A percentile compares a stretch with the other conserved stretches of the same genome.
Conservation (phyloP, 2,329 filamentous ascomycete species). For the Cladosporium sp. region DNA sequence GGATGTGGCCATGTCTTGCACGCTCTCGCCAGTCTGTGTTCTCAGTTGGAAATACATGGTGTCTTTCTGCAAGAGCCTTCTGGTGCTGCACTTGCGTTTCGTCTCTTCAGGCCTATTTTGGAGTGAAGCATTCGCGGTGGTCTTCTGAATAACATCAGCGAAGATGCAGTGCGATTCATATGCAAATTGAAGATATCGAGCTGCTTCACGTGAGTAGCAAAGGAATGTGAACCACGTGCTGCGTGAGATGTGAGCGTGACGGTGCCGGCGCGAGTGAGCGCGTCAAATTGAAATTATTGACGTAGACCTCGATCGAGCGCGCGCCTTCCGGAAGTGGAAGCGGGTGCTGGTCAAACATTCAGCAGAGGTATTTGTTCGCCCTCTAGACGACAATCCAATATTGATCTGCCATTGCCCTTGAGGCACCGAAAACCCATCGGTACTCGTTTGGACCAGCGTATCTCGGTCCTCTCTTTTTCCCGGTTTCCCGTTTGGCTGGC, state of each 20-base stretch:
- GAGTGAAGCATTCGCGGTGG: neutral
- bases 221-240: neutral
- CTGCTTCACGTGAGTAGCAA: neutral
- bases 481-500: neutral
- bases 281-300: neutral
- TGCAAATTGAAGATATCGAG: neutral
- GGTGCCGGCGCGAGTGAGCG: neutral
- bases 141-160: neutral
- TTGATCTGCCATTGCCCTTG: neutral
- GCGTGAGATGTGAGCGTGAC: neutral
- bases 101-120: neutral
- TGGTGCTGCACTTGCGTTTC: neutral
- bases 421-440: neutral
- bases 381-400: neutral
- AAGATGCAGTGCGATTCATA: neutral
- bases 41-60: neutral
- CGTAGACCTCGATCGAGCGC: neutral
- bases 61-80: neutral
- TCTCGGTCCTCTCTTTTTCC: neutral
- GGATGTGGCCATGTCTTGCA: neutral
- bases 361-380: neutral
- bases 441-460: neutral
- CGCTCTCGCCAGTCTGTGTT: neutral
- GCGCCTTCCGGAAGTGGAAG: neutral
- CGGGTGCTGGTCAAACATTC: neutral